Evolutionary conservation across 2,329 filamentous ascomycete genomes (phyloP), one percentile per base, ranked within the genome.

Genomic region (Coniella lustricola): DNA sequence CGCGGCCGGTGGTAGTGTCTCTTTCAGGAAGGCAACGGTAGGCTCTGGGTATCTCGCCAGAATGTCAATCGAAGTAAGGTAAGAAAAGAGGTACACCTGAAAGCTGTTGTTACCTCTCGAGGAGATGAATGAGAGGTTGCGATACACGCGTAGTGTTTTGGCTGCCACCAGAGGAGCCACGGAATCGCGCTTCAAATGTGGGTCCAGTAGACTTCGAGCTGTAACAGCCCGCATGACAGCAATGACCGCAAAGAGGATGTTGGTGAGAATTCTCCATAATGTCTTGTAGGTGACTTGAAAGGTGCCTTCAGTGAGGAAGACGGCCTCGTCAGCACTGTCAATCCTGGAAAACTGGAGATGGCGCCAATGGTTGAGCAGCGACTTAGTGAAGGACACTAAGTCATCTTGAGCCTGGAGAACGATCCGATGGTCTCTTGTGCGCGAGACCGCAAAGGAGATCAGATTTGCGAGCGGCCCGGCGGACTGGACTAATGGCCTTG

Each of bases 81-180:
- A 89, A 21, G 88, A 84, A 61, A 95, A 95, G 2, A 78, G 82
- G 64, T 95, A 91, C 50, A 88, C 85, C 46, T 90, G 87, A 59
- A 94, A 95, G 1, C 81, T 76, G 52, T 77, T 79, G 48, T 84
- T 82, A 17, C 85, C 84, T 48, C 87, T 77, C 13, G 82, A 83
- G 0, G 87, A 88, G 53, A 95, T 81, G 63, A 95, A 95, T 65
- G 83, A 88, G 17, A 94, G 69, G 58, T 87, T 85, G 22, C 88
- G 82, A 10, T 95, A 76, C 12, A 80, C 81, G 52, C 85, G 81
- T 14, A 95, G 73, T 1, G 83, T 79, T 62, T 86, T 86, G 39
- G 80, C 71, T 5, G 87, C 87, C 14, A 93, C 69, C 13, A 72
- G 68, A 0, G 86, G 82, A 1, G 84, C 85, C 10, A 62, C 50